Evolutionary conservation across 2,329 filamentous ascomycete genomes (phyloP).

Genomic region (Arthrinium phaeospermum): DNA sequence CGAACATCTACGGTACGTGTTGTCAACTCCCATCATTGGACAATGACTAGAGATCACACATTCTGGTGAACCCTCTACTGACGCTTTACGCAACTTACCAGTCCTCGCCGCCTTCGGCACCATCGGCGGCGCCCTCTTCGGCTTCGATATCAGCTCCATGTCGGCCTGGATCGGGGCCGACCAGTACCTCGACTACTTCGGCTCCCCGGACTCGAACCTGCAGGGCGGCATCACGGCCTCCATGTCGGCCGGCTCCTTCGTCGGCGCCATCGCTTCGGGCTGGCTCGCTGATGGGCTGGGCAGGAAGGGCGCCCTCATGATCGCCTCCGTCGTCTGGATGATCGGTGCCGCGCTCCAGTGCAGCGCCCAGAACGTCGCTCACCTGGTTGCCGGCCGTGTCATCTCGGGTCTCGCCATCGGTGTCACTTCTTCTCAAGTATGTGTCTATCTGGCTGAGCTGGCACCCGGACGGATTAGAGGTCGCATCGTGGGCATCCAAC

Average conservation of each 20-base stretch:
- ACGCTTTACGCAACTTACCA: no score
- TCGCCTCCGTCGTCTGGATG: conserved; percentile 51
- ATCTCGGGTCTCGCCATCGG: conserved; percentile 68
- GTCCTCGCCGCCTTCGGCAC: conserved; percentile 46
- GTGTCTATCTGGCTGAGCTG: conserved; percentile 70
- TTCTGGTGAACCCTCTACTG: not conserved
- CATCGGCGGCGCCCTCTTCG: conserved; percentile 46
- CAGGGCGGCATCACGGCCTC: conserved; percentile 56
- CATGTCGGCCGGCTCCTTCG: conserved; percentile 54
- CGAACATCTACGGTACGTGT: conserved; percentile 47
- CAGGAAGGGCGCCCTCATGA: conserved; percentile 45
- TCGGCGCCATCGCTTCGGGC: conserved; percentile 51
- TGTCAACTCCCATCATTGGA: no score
- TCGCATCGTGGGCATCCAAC: conserved; percentile 70
- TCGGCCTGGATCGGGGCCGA: conserved; percentile 55
- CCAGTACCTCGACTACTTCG: conserved; percentile 56
- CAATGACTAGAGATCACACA: no score
- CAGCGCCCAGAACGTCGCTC: conserved; percentile 60
- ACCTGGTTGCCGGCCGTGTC: conserved; percentile 57
- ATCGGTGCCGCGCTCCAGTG: conserved; percentile 63
- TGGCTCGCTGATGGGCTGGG: conserved; percentile 52
- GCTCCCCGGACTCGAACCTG: conserved; percentile 47
- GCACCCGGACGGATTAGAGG: conserved; percentile 62
- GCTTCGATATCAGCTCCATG: conserved; percentile 37
- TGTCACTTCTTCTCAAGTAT: conserved; percentile 67